phyloP scores from a whole-genome alignment of 306 rosid species.

The Trifolium dubium region DNA sequence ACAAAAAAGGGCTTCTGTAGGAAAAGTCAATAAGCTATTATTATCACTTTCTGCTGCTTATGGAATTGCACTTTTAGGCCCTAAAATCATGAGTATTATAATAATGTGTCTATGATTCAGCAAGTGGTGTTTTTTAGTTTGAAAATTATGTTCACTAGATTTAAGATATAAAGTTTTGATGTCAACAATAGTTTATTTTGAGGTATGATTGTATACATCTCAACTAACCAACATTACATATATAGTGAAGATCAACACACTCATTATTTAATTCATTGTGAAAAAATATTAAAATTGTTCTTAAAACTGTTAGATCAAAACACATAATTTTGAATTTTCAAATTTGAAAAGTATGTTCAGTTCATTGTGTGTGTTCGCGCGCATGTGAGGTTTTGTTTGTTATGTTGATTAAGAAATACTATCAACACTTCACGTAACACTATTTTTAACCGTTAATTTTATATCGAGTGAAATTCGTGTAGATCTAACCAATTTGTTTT shows the following conservation, averaged over 20 bases:
- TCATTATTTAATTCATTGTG: background rate
- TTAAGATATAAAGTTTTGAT: constrained; percentile 2
- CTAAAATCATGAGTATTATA: constrained; percentile 42
- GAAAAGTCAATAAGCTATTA: constrained; percentile 70
- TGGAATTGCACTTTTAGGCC: constrained; percentile 61
- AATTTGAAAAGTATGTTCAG: background rate
- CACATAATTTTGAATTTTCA: background rate
- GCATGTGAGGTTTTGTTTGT: background rate
- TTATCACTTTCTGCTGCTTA: constrained; percentile 74
- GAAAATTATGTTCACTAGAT: constrained; percentile 39
- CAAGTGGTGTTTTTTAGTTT: background rate
- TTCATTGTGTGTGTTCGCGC: background rate
- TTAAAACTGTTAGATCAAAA: background rate
- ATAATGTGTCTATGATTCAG: background rate
- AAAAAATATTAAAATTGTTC: too few species aligned
- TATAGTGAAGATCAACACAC: background rate
- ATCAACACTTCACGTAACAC: too few species aligned
- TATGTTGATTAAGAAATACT: too few species aligned
- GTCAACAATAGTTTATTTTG: constrained; percentile 28
- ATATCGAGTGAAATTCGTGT: too few species aligned
- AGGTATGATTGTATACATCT: constrained; percentile 26
- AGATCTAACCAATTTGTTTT: too few species aligned
- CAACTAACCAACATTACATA: background rate
- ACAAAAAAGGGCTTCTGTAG: constrained; percentile 83
- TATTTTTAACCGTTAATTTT: too few species aligned